Evolutionary conservation across 345 rosid species (phyloP).

Genomic region (Euclidium syriacum): DNA sequence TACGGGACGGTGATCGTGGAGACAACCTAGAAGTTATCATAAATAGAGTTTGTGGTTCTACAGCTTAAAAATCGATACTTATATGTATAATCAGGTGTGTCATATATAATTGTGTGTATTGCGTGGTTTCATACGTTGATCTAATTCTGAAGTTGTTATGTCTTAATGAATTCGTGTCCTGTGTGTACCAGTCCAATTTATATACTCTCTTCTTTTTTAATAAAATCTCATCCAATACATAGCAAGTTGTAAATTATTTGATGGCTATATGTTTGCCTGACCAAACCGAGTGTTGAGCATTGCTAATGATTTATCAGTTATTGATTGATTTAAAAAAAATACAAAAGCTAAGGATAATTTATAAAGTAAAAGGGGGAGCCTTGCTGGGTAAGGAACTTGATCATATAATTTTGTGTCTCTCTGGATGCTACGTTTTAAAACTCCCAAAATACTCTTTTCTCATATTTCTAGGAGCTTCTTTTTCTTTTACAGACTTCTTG

Average conservation of each 20-base stretch:
- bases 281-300: background rate
- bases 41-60: slow-evolving; percentile 6
- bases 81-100: slow-evolving; percentile 5
- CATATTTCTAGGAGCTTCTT: slow-evolving; percentile 30
- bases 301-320: background rate
- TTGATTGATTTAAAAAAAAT: background rate
- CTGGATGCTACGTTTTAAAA: slow-evolving; percentile 15
- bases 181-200: slow-evolving; percentile 17
- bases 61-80: background rate
- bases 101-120: slow-evolving; percentile 13
- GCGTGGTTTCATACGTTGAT: slow-evolving; percentile 22
- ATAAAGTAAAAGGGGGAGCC: slow-evolving; percentile 26
- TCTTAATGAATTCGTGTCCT: background rate
- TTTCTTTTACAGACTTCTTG: slow-evolving; percentile 22
- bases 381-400: slow-evolving; percentile 18
- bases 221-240: background rate
- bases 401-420: slow-evolving; percentile 7
- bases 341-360: background rate
- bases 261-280: background rate
- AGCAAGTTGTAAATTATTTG: background rate
- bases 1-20: background rate
- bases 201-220: background rate
- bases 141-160: slow-evolving; percentile 11
- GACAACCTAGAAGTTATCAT: slow-evolving; percentile 11
- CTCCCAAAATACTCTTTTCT: slow-evolving; percentile 3